These are phyloP conservation scores for Russula brevipes DNA, from an alignment of 768 basidiomycete genomes.

Conservation along the genomic window DNA sequence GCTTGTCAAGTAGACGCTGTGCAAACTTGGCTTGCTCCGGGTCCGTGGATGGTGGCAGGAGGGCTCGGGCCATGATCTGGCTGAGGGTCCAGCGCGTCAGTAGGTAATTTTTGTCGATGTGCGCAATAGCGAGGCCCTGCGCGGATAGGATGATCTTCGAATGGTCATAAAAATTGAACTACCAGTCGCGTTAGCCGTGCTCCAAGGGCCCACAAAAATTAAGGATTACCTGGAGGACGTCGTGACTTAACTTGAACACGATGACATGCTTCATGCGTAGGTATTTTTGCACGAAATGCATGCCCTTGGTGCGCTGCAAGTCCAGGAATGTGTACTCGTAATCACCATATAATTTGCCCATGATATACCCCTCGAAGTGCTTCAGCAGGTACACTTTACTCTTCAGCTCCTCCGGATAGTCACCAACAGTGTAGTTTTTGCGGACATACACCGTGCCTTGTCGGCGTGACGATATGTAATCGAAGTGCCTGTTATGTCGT, in stretches of 20 bases:
- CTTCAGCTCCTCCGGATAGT: constrained; percentile 78
- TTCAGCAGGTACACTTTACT: constrained; percentile 89
- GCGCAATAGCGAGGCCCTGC: constrained; percentile 71
- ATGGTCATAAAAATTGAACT: constrained; percentile 99
- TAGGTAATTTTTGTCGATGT: constrained; percentile 86
- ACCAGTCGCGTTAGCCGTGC: constrained; percentile 16
- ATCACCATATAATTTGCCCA: constrained; percentile 81
- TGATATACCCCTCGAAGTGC: constrained; percentile 93
- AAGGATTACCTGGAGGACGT: constrained; percentile 76
- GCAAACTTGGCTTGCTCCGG: constrained; percentile 56
- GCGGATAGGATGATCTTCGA: constrained; percentile 88
- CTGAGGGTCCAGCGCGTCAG: constrained; percentile 68
- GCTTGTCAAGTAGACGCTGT: constrained; percentile 65
- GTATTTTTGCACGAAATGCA: constrained; percentile 96
- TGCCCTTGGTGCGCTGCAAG: constrained; percentile 59
- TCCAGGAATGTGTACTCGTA: constrained; percentile 81
- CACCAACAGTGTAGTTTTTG: constrained; percentile 62
- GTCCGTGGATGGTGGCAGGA: constrained; percentile 40
- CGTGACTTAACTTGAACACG: constrained; percentile 93
- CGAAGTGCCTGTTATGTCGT: constrained; percentile 62
- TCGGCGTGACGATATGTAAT: constrained; percentile 71
- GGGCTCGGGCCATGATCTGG: constrained; percentile 58
- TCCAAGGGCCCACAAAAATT: background rate
- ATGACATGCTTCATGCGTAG: constrained; percentile 96
- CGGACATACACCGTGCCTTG: constrained; percentile 65